phyloP scores from a whole-genome alignment of 2,329 filamentous ascomycete species.

The Fusarium sp. region DNA sequence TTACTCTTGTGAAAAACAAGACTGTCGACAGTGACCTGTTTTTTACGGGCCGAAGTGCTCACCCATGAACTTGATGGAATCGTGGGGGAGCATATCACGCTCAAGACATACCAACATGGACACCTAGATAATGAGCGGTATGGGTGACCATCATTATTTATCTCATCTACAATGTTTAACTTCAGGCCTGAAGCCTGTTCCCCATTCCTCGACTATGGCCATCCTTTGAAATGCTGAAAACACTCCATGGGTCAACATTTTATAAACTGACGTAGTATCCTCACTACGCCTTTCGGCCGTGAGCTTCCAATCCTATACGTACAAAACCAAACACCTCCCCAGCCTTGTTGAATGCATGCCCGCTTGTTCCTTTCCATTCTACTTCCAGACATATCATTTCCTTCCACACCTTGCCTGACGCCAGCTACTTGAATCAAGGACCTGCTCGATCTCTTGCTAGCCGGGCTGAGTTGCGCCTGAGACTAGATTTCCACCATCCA shows the following conservation, averaged over 20 bases:
- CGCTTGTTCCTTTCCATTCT: constrained; percentile 42
- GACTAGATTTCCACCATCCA: constrained; percentile 36
- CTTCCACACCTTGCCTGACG: constrained; percentile 28
- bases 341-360: constrained; percentile 34
- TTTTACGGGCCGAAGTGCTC: too few species aligned
- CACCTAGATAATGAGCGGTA: not conserved
- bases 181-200: not conserved
- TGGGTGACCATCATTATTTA: not conserved
- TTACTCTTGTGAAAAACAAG: not conserved
- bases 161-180: not conserved
- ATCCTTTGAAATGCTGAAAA: not conserved
- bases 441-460: constrained; percentile 49
- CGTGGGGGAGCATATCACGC: not conserved
- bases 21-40: not conserved
- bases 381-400: constrained; percentile 35
- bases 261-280: constrained; percentile 39
- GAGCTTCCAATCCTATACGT: constrained; percentile 43
- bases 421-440: constrained; percentile 48
- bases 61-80: too few species aligned
- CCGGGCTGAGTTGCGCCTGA: constrained; percentile 38
- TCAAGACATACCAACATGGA: not conserved
- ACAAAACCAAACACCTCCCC: constrained; percentile 45
- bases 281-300: constrained; percentile 31
- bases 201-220: constrained; percentile 38
- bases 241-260: constrained; percentile 23